Conservation (phyloP, 2,329 filamentous ascomycete genomes). For the Fusarium tuaranense region DNA sequence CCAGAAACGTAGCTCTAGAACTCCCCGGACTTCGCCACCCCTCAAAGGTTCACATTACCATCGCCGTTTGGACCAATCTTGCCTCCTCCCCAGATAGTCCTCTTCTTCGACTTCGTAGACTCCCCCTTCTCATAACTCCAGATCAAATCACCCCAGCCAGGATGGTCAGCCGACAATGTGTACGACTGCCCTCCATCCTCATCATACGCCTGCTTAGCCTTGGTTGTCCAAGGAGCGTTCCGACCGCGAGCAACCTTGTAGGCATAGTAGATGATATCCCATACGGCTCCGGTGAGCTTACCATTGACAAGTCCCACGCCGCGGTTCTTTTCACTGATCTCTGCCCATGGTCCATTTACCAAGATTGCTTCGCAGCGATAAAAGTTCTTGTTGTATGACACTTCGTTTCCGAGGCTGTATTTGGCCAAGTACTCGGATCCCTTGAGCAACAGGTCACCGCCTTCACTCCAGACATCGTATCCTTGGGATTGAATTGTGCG, state of each 20-base stretch:
- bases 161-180: background rate
- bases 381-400: conserved; percentile 50
- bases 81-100: conserved; percentile 6
- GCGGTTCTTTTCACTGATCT: background rate
- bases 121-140: background rate
- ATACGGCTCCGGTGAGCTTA: background rate
- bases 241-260: background rate
- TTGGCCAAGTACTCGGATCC: conserved; percentile 54
- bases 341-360: conserved; percentile 52
- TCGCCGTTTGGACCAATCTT: conserved; percentile 4
- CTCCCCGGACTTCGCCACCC: background rate
- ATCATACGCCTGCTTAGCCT: background rate
- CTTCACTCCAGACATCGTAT: conserved; percentile 48
- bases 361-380: conserved; percentile 55
- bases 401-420: conserved; percentile 51
- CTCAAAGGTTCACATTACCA: background rate
- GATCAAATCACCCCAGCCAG: conserved; percentile 5
- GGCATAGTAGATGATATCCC: conserved; percentile 3
- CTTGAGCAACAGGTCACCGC: conserved; percentile 49
- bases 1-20: background rate
- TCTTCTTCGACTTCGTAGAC: background rate
- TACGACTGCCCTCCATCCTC: background rate
- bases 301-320: background rate
- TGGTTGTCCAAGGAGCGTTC: background rate
- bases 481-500: conserved; percentile 51